Conservation (phyloP, 2,329 filamentous ascomycete genomes). For the Alternaria sp. region DNA sequence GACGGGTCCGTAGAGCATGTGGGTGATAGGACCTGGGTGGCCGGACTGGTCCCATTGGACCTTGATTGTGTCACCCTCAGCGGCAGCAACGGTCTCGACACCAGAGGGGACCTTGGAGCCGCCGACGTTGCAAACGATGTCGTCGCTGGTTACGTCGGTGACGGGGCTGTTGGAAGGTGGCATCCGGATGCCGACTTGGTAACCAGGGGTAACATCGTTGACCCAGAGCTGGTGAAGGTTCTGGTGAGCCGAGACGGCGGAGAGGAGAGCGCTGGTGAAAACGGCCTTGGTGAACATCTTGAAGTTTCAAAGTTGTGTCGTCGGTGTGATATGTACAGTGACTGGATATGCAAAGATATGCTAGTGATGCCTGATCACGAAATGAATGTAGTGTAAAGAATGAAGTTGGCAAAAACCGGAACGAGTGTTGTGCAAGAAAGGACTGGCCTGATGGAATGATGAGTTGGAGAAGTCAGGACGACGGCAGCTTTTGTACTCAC, state of each 20-base stretch:
- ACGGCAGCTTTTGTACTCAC: slow-evolving; percentile 4
- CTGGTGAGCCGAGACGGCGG: slow-evolving; percentile 40
- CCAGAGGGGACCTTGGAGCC: slow-evolving; percentile 35
- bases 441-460: slow-evolving; percentile 32
- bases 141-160: slow-evolving; percentile 36
- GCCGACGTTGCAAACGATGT: slow-evolving; percentile 46
- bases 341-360: slow-evolving; percentile 1
- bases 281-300: slow-evolving; percentile 42
- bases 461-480: background rate
- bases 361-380: slow-evolving; percentile 31
- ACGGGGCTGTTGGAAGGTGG: slow-evolving; percentile 44
- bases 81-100: slow-evolving; percentile 36
- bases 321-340: slow-evolving; percentile 14
- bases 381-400: slow-evolving; percentile 25
- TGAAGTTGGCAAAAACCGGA: slow-evolving; percentile 17
- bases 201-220: slow-evolving; percentile 38
- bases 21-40: slow-evolving; percentile 45
- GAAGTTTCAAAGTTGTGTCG: slow-evolving; percentile 9
- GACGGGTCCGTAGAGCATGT: slow-evolving; percentile 51
- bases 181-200: slow-evolving; percentile 44
- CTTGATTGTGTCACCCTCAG: slow-evolving; percentile 41
- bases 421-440: slow-evolving; percentile 26
- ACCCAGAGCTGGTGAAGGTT: slow-evolving; percentile 42
- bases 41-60: slow-evolving; percentile 42
- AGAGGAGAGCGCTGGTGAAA: slow-evolving; percentile 31